These are phyloP conservation scores for Globisporangium paddicum DNA, from an alignment of 352 stramenopile genomes.

Conservation along the genomic window DNA sequence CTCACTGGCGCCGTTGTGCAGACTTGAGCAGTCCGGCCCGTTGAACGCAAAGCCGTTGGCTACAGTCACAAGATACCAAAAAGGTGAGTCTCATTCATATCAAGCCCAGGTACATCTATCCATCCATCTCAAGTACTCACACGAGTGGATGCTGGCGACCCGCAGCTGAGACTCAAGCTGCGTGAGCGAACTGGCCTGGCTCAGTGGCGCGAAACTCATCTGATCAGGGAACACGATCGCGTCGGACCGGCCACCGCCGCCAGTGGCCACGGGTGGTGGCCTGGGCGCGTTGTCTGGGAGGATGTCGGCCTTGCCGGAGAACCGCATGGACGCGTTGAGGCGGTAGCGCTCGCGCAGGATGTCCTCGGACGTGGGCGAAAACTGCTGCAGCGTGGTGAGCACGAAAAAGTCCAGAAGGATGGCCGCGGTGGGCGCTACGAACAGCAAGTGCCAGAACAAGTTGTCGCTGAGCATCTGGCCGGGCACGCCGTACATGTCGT, in stretches of 20 bases:
- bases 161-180: slow-evolving; percentile 5
- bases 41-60: slow-evolving; percentile 9
- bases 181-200: slow-evolving; percentile 6
- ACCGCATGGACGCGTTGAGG: slow-evolving; percentile 14
- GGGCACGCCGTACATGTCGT: slow-evolving; percentile 59
- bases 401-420: slow-evolving; percentile 40
- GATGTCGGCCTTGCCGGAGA: slow-evolving; percentile 15
- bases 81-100: background rate
- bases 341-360: slow-evolving; percentile 53
- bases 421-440: slow-evolving; percentile 41
- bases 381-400: slow-evolving; percentile 38
- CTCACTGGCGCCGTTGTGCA: too few relatives aligned
- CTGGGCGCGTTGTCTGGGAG: background rate
- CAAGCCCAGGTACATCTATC: background rate
- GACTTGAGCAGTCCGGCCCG: too few relatives aligned
- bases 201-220: background rate
- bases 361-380: slow-evolving; percentile 44
- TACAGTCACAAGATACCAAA: slow-evolving; percentile 2
- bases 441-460: slow-evolving; percentile 53
- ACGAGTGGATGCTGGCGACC: slow-evolving; percentile 8
- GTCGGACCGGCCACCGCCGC: background rate
- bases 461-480: slow-evolving; percentile 30
- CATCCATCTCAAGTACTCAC: background rate
- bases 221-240: slow-evolving; percentile 9
- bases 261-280: background rate